These are phyloP conservation scores for Trichoderma asperellum DNA, from an alignment of 2,329 filamentous ascomycete species.

Conservation along the genomic window DNA sequence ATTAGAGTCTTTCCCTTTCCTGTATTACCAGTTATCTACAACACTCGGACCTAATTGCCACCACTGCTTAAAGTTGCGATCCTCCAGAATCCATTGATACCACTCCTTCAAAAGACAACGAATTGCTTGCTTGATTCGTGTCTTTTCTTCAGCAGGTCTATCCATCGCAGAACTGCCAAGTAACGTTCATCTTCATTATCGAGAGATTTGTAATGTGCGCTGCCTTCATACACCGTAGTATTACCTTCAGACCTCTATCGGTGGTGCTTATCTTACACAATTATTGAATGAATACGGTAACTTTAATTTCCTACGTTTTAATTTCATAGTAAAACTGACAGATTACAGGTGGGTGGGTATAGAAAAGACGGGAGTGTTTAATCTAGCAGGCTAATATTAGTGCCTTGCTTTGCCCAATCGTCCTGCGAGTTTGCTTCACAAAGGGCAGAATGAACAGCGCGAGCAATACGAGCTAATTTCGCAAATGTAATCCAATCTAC, in stretches of 20 bases:
- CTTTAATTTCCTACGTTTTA: no score
- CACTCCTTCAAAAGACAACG: conserved; percentile 31
- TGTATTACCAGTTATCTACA: conserved; percentile 47
- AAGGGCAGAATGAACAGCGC: no score
- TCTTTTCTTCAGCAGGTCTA: conserved; percentile 36
- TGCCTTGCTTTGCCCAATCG: no score
- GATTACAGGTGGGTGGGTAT: no score
- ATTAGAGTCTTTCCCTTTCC: conserved; percentile 53
- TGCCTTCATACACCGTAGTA: neutral
- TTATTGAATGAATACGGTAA: no score
- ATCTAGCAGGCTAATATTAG: no score
- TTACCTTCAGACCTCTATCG: neutral
- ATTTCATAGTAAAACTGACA: no score
- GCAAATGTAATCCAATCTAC: no score
- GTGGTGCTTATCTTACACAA: neutral
- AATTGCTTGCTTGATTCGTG: conserved; percentile 39
- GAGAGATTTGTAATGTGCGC: neutral
- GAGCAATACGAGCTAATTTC: no score
- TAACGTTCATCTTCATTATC: neutral
- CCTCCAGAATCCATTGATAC: conserved; percentile 42
- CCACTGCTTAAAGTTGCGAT: conserved; percentile 34
- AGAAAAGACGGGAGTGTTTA: no score
- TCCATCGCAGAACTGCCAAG: neutral
- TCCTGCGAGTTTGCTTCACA: no score
- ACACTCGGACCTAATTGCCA: conserved; percentile 32